These are phyloP conservation scores for Saprolegnia parasitica DNA, from an alignment of 352 stramenopile species.

Conservation along the genomic window DNA sequence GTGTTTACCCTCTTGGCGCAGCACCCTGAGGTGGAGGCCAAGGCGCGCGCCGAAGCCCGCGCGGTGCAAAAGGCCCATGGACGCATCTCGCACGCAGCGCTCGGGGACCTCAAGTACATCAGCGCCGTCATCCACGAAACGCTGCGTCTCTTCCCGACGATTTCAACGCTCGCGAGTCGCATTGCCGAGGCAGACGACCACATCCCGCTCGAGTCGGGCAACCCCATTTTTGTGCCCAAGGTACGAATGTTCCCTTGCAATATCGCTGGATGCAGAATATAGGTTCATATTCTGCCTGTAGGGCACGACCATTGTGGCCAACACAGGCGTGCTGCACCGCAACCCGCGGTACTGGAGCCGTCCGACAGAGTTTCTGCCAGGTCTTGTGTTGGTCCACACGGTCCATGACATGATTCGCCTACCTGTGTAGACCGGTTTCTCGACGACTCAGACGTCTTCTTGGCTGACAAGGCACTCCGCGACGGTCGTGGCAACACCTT, in stretches of 20 bases:
- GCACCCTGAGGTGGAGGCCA: conserved; percentile 17
- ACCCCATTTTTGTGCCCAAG: conserved; percentile 24
- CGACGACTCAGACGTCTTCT: not conserved
- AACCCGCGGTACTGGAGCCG: conserved; percentile 13
- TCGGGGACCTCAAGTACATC: conserved; percentile 22
- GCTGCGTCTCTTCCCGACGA: conserved; percentile 19
- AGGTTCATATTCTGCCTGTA: not conserved
- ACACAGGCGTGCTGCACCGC: conserved; percentile 22
- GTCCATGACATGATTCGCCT: not conserved
- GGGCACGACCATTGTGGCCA: conserved; percentile 22
- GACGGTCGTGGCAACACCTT: conserved; percentile 19
- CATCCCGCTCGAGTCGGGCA: conserved; percentile 3
- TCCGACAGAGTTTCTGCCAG: conserved; percentile 14
- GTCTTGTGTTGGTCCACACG: not conserved
- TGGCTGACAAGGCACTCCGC: conserved; percentile 11
- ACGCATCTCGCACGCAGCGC: not conserved
- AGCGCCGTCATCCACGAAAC: conserved; percentile 25
- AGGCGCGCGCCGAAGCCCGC: conserved; percentile 11
- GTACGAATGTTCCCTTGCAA: not conserved
- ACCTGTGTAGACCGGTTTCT: conserved; percentile 17
- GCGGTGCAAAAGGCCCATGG: not conserved
- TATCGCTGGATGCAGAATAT: not conserved
- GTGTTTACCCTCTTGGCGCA: conserved; percentile 17
- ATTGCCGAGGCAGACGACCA: not conserved
- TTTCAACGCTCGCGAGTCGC: conserved; percentile 8